These are phyloP conservation scores for Dryadomyces sulphureus DNA, from an alignment of 2,329 filamentous ascomycete genomes.

Conservation along the genomic window DNA sequence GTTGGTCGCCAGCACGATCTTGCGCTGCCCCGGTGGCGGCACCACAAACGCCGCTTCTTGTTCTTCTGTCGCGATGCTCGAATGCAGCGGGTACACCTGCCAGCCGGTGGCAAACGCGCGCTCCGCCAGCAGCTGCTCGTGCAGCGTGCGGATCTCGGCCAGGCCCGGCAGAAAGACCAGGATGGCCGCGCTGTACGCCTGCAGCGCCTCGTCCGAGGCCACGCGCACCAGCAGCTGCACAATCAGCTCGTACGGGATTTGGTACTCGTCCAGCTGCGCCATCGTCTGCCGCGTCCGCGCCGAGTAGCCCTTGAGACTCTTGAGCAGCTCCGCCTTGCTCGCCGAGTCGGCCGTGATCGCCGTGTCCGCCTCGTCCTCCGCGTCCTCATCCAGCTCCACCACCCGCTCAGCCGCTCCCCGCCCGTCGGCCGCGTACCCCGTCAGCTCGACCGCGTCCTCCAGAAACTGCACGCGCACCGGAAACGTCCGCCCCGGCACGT, in stretches of 20 bases:
- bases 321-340: constrained; percentile 40
- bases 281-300: constrained; percentile 60
- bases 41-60: constrained; percentile 86
- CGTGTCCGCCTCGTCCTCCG: constrained; percentile 26
- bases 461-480: constrained; percentile 79
- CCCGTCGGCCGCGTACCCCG: constrained; percentile 51
- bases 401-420: constrained; percentile 31
- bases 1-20: constrained; percentile 93
- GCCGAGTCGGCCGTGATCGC: constrained; percentile 26
- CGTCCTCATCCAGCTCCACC: constrained; percentile 49
- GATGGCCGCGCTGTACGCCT: constrained; percentile 71
- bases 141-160: constrained; percentile 77
- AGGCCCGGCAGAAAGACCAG: constrained; percentile 92
- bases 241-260: constrained; percentile 79
- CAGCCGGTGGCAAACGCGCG: constrained; percentile 61
- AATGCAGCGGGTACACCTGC: constrained; percentile 83
- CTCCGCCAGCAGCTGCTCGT: constrained; percentile 70
- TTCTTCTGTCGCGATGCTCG: constrained; percentile 88
- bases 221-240: constrained; percentile 65
- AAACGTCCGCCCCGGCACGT: constrained; percentile 85
- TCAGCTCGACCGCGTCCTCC: constrained; percentile 84
- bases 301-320: constrained; percentile 60
- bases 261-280: constrained; percentile 72
- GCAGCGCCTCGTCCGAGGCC: constrained; percentile 50
- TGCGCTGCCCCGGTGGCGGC: constrained; percentile 67